These are phyloP conservation scores for Xerocomus amazonicus DNA, from an alignment of 1,284 basidiomycete genomes.

Conservation along the genomic window DNA sequence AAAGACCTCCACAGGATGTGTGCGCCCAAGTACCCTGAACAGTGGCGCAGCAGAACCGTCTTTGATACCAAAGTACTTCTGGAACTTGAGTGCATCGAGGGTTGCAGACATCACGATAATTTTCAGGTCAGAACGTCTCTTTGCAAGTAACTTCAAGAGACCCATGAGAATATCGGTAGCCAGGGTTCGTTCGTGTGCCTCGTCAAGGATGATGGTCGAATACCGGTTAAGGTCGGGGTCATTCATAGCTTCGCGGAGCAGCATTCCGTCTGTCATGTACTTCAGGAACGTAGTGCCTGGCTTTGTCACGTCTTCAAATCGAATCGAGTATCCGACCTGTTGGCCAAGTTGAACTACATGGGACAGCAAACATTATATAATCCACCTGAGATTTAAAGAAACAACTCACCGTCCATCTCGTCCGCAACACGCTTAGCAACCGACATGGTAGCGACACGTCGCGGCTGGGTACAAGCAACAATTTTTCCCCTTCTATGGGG, in stretches of 20 bases:
- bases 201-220: conserved; percentile 92
- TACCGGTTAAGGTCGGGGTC: conserved; percentile 88
- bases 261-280: conserved; percentile 99
- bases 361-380: conserved; percentile 4
- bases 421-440: conserved; percentile 98
- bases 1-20: conserved; percentile 95
- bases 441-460: conserved; percentile 96
- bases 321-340: conserved; percentile 97
- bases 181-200: conserved; percentile 96
- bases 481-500: conserved; percentile 86
- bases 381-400: background rate
- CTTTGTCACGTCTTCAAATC: conserved; percentile 98
- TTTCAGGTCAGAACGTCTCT: conserved; percentile 85
- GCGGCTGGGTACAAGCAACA: conserved; percentile 96
- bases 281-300: conserved; percentile 89
- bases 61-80: conserved; percentile 85
- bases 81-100: conserved; percentile 95
- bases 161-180: conserved; percentile 99
- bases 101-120: conserved; percentile 99
- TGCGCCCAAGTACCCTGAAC: conserved; percentile 94
- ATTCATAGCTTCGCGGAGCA: conserved; percentile 95
- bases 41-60: conserved; percentile 66
- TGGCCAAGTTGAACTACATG: conserved; percentile 79
- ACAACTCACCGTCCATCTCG: conserved; percentile 89
- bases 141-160: conserved; percentile 73